Evolutionary conservation across 345 rosid genomes (phyloP).

Genomic region (Dimocarpus longan): DNA sequence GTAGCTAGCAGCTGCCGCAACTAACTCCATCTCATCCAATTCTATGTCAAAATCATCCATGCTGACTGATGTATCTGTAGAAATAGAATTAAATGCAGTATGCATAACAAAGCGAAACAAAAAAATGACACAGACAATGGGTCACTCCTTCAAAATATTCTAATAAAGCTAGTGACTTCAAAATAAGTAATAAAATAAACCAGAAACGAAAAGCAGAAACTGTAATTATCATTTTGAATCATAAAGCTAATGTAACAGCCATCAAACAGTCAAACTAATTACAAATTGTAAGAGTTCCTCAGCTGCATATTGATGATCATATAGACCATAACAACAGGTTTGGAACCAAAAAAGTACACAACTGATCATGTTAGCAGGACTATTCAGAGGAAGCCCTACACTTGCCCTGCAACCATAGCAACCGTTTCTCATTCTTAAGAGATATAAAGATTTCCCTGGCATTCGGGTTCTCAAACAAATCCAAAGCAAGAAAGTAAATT

Average conservation of each 20-base stretch:
- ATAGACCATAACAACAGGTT: not conserved
- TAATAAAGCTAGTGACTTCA: not conserved
- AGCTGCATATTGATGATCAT: constrained; percentile 6
- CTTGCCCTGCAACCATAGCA: constrained; percentile 74
- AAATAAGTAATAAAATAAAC: constrained; percentile 5
- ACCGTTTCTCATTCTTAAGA: constrained; percentile 70
- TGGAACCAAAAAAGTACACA: constrained; percentile 18
- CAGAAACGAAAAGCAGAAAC: not conserved
- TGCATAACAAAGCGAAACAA: constrained; percentile 16
- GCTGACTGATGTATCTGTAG: constrained; percentile 51
- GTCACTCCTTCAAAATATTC: constrained; percentile 2
- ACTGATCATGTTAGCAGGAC: constrained; percentile 13
- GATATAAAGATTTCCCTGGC: constrained; percentile 71
- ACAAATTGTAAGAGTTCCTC: constrained; percentile 30
- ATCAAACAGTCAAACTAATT: constrained; percentile 25
- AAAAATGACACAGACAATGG: not conserved
- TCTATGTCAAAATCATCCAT: constrained; percentile 64
- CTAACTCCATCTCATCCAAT: constrained; percentile 83
- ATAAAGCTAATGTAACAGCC: constrained; percentile 17
- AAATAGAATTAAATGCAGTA: constrained; percentile 34
- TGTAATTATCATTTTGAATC: constrained; percentile 23
- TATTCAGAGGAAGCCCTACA: constrained; percentile 41
- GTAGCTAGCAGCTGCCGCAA: constrained; percentile 80
- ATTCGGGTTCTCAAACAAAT: constrained; percentile 70
- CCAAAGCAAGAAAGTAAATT: constrained; percentile 70